Base-by-base conservation (phyloP, 306 rosid species). In the Rosa chinensis region DNA sequence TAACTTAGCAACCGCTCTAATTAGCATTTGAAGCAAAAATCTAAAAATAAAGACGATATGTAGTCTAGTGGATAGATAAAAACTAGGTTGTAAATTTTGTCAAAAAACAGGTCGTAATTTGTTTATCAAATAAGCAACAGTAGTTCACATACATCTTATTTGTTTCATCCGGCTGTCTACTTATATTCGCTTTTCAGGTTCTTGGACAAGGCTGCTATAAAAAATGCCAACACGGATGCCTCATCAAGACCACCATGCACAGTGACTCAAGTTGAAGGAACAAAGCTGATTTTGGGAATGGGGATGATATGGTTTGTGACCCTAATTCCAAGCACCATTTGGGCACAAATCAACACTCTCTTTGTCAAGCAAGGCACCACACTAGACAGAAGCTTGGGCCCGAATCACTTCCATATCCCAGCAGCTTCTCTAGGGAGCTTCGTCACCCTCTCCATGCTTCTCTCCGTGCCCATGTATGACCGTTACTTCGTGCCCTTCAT, bases 121-220 rank as follows among this genome's bases (percentile, higher is more conserved):
- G 37, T 32, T 32, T 2, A 32, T 32, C 37, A 32, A 32, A 32
- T 32, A 32, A 32, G 37, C 37, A 2, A 32, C 37, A 32, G 37
- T 32, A 32, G 16, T 48, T 48, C 52, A 48, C 52, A 48, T 3
- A 12, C 37, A 32, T 32, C 37, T 32, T 32, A 32, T 32, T 45
- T 45, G 49, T 45, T 45, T 45, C 12, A 45, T 45, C 49, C 49
- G 49, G 11, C 49, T 17, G 23, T 7, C n/a, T 52, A 17, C 6
- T 50, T 58, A 58, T 21, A 61, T 25, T 64, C 5, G 11, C 42
- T 35, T 32, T 14, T 53, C 85, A 90, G 97, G 84, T 92, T 92
- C 81, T 82, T 90, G 83, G 94, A 92, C 83, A 89, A 82, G 89
- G 97, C 97, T 70, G 91, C 95, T 25, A 79, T 90, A 49, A 87